Percentiles rank a stretch among this genome's conserved stretches.
These are phyloP conservation scores for Garcia nutans DNA, from an alignment of 345 rosid species.

Conservation along the genomic window DNA sequence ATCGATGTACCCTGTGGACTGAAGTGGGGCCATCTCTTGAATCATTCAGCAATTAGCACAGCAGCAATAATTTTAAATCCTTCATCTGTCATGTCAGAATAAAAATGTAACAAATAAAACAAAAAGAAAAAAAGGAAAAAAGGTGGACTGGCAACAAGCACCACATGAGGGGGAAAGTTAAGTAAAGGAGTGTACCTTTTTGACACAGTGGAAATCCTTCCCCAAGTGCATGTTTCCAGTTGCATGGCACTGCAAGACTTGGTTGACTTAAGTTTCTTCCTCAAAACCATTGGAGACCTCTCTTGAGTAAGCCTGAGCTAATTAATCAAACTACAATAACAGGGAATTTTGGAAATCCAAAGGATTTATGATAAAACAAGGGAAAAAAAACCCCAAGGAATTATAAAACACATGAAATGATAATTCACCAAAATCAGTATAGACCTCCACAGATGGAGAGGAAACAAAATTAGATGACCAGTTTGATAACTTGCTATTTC, in stretches of 20 bases:
- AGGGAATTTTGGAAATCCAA: conserved; percentile 16
- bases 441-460: conserved; percentile 6
- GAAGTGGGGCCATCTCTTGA: conserved; percentile 60
- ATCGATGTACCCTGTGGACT: conserved; percentile 52
- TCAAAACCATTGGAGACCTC: conserved; percentile 18
- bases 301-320: conserved; percentile 23
- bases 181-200: conserved; percentile 14
- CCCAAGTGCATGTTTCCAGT: conserved; percentile 18
- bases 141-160: background rate
- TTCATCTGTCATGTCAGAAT: conserved; percentile 19
- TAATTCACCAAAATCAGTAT: conserved; percentile 1
- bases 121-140: background rate
- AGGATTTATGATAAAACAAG: background rate
- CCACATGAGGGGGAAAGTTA: background rate
- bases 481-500: conserved; percentile 7
- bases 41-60: conserved; percentile 25
- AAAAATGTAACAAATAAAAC: background rate
- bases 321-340: conserved; percentile 25
- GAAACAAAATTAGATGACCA: background rate
- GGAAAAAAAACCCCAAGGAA: too few relatives aligned
- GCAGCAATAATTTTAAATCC: conserved; percentile 19
- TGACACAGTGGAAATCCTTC: conserved; percentile 17
- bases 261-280: conserved; percentile 25
- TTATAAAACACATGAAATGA: background rate
- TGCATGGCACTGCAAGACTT: conserved; percentile 13